These are phyloP conservation scores for Didymella segeticola DNA, from an alignment of 2,329 filamentous ascomycete genomes.

Conservation along the genomic window DNA sequence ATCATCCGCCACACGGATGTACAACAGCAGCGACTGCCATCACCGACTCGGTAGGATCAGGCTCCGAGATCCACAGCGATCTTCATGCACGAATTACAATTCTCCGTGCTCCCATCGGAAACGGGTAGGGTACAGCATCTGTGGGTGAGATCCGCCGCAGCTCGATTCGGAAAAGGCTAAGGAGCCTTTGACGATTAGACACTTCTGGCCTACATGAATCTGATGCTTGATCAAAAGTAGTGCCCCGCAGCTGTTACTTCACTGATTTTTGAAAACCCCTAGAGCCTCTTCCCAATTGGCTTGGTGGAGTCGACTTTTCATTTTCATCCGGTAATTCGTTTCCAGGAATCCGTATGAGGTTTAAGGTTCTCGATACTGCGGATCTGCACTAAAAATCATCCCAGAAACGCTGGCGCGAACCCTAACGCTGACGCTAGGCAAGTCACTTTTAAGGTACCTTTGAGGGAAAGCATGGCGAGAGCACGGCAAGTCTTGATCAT, in stretches of 20 bases:
- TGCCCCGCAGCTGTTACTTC: too few species aligned
- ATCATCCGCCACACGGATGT: not conserved
- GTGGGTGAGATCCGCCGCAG: too few species aligned
- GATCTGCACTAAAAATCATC: not conserved
- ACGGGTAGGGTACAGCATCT: too few species aligned
- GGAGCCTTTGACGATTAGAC: too few species aligned
- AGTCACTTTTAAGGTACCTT: not conserved
- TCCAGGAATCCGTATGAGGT: not conserved
- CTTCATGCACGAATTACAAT: not conserved
- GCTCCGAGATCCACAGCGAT: not conserved
- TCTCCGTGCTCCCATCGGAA: not conserved
- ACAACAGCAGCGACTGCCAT: not conserved
- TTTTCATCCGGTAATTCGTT: too few species aligned
- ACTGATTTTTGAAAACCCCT: too few species aligned
- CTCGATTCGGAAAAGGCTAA: too few species aligned
- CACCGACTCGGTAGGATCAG: not conserved
- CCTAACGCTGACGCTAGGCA: not conserved
- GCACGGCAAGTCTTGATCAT: not conserved
- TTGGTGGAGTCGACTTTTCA: too few species aligned
- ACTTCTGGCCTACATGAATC: too few species aligned
- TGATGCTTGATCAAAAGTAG: too few species aligned
- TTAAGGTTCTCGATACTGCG: not conserved
- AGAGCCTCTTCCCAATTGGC: too few species aligned
- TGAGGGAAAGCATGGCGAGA: not conserved
- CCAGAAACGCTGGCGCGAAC: not conserved